Percentiles rank a stretch among this genome's conserved stretches.
phyloP scores from a whole-genome alignment of 2,329 filamentous ascomycete species.

The Fusarium temperatum region DNA sequence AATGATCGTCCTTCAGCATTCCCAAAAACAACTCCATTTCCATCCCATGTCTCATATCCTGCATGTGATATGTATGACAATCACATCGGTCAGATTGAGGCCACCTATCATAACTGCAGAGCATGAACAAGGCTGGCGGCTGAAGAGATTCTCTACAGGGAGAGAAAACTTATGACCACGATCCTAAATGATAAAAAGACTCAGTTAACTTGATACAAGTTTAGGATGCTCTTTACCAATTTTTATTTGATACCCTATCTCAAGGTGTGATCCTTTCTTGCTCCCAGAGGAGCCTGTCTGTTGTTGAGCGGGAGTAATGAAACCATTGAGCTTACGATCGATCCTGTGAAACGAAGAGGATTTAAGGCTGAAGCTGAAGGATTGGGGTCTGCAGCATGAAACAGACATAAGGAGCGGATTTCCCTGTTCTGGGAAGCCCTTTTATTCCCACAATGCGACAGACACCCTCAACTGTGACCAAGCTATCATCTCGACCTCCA shows the following conservation, averaged over 20 bases:
- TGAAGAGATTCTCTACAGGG: no score
- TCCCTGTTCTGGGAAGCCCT: background rate
- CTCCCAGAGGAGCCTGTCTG: rapidly evolving
- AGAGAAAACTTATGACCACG: background rate
- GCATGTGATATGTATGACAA: background rate
- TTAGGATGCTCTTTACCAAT: rapidly evolving
- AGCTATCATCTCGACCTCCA: background rate
- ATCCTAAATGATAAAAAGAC: background rate
- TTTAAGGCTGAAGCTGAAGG: background rate
- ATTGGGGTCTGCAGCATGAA: background rate
- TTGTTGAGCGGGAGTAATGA: background rate
- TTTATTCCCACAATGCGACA: background rate
- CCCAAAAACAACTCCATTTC: background rate
- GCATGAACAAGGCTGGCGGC: background rate
- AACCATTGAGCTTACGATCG: rapidly evolving
- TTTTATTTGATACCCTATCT: rapidly evolving
- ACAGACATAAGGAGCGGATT: background rate
- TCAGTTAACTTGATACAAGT: rapidly evolving
- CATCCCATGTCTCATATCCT: background rate
- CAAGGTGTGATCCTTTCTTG: background rate
- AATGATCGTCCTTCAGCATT: background rate
- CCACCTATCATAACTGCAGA: background rate
- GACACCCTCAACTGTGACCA: background rate
- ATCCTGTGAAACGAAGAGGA: background rate
- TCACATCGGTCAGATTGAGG: background rate